Evolutionary conservation across 1,284 basidiomycete species (phyloP), one percentile per base, ranked within the genome.

Genomic region (Kwoniella shivajii): DNA sequence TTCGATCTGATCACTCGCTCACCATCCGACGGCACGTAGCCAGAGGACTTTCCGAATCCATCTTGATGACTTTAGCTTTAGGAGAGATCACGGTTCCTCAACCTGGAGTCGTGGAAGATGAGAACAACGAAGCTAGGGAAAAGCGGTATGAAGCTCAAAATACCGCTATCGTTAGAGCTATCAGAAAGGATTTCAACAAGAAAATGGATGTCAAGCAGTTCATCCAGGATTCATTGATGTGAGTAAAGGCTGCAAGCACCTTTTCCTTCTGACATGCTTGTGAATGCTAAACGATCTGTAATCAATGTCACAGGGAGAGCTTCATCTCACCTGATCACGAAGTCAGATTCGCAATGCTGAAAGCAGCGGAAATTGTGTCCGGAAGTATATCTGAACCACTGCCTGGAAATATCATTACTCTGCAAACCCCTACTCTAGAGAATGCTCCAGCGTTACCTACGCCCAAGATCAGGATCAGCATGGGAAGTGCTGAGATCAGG

Each of bases 361-460:
- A 98, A 78, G 81, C 97, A 10, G 92, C 90, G 11, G 95, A 98
- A 71, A 82, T 97, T 24, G 84, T 95, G 47, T 88, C 95, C 64
- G 86, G 87, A 49, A 88, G 90, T 20, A 79, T 84, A 3, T 86
- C 90, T 53, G 93, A 96, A 76, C 84, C 86, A 4, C 81, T 88
- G n/a, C 92, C 92, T 0, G 90, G 89, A 55, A 86, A 92, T 52
- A 88, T 87, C 37, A 89, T 97, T 56, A 88, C 89, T 50, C 82
- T 92, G 50, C 84, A 85, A 20, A 91, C 89, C 1, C 90, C 90
- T 10, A 81, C 87, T 1, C 65, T 74, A 4, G 90, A 92, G 63
- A 72, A 72, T 2, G 73, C 83, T 4, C 86, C 88, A 18, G 78
- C 80, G 16, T 45, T 66, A 9, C 30, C 63, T 7, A 68, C 71